phyloP scores from a whole-genome alignment of 2,329 filamentous ascomycete genomes.

The Samsoniella hepiali region DNA sequence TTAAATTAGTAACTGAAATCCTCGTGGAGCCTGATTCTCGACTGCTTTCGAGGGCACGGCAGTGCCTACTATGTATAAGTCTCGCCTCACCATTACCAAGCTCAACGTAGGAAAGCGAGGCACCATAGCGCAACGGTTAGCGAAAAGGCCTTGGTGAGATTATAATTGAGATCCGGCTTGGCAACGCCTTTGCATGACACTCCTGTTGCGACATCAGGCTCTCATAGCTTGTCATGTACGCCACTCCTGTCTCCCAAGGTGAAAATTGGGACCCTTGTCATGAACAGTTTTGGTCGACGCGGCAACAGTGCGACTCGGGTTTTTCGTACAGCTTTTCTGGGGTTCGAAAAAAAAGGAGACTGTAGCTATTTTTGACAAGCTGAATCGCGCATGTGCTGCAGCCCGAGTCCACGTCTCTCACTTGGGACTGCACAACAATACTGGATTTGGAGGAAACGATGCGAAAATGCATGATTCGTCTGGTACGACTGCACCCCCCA shows the following conservation, averaged over 20 bases:
- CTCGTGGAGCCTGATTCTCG: not conserved
- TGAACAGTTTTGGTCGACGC: not conserved
- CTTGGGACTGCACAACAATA: not conserved
- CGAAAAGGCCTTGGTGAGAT: not conserved
- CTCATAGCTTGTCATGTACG: not conserved
- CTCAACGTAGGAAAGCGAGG: not conserved
- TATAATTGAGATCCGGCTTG: not conserved
- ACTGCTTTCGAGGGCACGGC: not conserved
- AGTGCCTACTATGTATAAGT: not conserved
- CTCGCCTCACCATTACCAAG: not conserved
- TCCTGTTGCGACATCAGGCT: not conserved
- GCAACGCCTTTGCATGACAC: not conserved
- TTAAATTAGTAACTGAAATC: not conserved
- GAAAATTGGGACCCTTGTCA: not conserved
- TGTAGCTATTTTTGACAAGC: not conserved
- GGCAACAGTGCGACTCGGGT: not conserved
- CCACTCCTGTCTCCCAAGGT: not conserved
- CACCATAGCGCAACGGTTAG: not conserved
- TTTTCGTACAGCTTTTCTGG: not conserved
- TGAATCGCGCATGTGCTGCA: not conserved
- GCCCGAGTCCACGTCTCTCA: not conserved
- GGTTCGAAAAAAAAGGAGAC: not conserved
- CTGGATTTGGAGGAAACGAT: not conserved
- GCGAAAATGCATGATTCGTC: not conserved
- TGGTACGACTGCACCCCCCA: not conserved